phyloP scores from a whole-genome alignment of 148 eudicot species.

The Camellia granthamiana region DNA sequence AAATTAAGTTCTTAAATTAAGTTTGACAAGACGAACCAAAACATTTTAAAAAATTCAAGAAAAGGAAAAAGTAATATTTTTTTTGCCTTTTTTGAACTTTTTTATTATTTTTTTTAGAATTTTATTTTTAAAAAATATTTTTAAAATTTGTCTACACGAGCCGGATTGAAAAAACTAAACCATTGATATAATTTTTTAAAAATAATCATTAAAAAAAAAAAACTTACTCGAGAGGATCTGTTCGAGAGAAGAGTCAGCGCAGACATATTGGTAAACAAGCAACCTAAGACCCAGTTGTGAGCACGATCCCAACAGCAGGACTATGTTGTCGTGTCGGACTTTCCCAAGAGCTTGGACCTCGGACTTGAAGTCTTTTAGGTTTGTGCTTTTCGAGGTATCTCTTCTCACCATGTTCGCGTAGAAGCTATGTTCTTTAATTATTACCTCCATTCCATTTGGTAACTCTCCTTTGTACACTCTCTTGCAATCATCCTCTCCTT shows the following conservation, averaged over 20 bases:
- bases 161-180: no score
- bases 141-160: no score
- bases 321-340: slow-evolving; percentile 28
- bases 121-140: no score
- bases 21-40: no score
- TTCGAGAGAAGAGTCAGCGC: slow-evolving; percentile 27
- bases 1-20: no score
- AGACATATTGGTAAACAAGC: slow-evolving; percentile 31
- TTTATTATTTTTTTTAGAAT: no score
- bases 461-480: slow-evolving; percentile 19
- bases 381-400: slow-evolving; percentile 15
- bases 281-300: slow-evolving; percentile 21
- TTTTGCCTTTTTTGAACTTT: no score
- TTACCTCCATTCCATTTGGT: slow-evolving; percentile 5
- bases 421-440: slow-evolving; percentile 14
- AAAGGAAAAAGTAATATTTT: no score
- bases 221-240: slow-evolving; percentile 27
- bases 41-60: no score
- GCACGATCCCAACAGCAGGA: slow-evolving; percentile 27
- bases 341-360: slow-evolving; percentile 20
- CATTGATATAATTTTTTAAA: no score
- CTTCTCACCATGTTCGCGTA: not conserved
- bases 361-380: slow-evolving; percentile 17
- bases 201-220: no score
- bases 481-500: not conserved